Conservation (phyloP, 345 rosid genomes). For the Populus simonii region DNA sequence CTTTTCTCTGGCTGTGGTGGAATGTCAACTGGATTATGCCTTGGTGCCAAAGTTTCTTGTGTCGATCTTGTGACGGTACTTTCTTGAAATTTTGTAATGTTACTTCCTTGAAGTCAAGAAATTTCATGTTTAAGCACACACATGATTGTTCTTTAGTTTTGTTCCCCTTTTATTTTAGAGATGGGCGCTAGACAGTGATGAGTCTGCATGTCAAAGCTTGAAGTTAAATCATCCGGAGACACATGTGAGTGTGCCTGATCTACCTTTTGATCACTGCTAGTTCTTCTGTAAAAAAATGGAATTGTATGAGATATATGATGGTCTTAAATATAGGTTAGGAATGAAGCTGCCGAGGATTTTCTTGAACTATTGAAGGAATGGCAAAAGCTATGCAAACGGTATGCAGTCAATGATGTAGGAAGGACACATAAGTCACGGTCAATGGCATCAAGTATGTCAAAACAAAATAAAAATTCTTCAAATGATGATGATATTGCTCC, state of each 20-base stretch:
- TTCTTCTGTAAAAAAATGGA: neutral
- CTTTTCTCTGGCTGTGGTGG: slow-evolving; percentile 97
- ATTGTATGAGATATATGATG: neutral
- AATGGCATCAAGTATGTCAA: slow-evolving; percentile 19
- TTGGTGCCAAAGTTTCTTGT: slow-evolving; percentile 76
- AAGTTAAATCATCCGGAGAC: slow-evolving; percentile 79
- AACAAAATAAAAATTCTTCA: slow-evolving; percentile 28
- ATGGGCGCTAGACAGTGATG: slow-evolving; percentile 79
- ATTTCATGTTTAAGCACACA: slow-evolving; percentile 12
- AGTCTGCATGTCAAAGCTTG: slow-evolving; percentile 81
- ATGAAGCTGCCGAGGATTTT: slow-evolving; percentile 84
- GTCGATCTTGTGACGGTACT: slow-evolving; percentile 74
- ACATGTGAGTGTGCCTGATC: slow-evolving; percentile 43
- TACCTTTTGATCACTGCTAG: neutral
- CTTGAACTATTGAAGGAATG: slow-evolving; percentile 82
- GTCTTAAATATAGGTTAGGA: slow-evolving; percentile 54
- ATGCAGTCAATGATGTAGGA: slow-evolving; percentile 26
- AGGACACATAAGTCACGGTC: slow-evolving; percentile 23
- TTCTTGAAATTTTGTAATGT: slow-evolving; percentile 22
- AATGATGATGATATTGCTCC: slow-evolving; percentile 32
- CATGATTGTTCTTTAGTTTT: slow-evolving; percentile 9
- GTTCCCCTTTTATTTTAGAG: slow-evolving; percentile 44
- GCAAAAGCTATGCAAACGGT: slow-evolving; percentile 69
- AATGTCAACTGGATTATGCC: slow-evolving; percentile 89
- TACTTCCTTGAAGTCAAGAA: neutral